These are phyloP conservation scores for Diddensiella transvaalensis DNA, from an alignment of 805 yeast genomes.

Conservation along the genomic window DNA sequence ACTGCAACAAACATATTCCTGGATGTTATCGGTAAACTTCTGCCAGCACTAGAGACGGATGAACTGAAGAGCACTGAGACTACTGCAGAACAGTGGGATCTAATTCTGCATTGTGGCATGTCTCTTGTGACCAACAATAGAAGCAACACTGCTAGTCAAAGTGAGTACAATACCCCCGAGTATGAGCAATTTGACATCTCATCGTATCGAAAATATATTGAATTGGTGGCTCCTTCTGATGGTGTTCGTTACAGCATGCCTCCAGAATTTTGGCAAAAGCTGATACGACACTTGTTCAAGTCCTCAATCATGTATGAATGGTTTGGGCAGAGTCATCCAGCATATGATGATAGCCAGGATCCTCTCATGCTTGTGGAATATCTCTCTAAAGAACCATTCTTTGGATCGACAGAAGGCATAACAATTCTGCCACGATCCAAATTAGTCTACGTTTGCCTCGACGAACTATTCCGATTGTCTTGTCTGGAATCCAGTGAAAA, in stretches of 20 bases:
- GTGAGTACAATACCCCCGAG: constrained; percentile 38
- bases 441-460: constrained; percentile 55
- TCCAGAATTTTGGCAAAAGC: constrained; percentile 38
- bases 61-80: constrained; percentile 22
- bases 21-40: constrained; percentile 5
- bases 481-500: constrained; percentile 21
- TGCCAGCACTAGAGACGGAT: neutral
- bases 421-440: constrained; percentile 40
- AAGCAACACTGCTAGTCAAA: constrained; percentile 6
- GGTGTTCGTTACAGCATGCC: constrained; percentile 5
- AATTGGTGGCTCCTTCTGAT: constrained; percentile 5
- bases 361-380: constrained; percentile 36
- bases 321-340: constrained; percentile 24
- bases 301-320: constrained; percentile 50
- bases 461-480: constrained; percentile 46
- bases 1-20: constrained; percentile 18
- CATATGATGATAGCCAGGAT: neutral
- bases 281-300: constrained; percentile 51
- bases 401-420: constrained; percentile 60
- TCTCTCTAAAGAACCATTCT: constrained; percentile 47
- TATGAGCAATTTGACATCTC: constrained; percentile 46
- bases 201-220: constrained; percentile 42
- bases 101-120: constrained; percentile 31
- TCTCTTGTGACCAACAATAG: constrained; percentile 19
- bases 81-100: constrained; percentile 10